Base-by-base conservation (phyloP, 805 yeast species). In the Suhomyces faveliae region DNA sequence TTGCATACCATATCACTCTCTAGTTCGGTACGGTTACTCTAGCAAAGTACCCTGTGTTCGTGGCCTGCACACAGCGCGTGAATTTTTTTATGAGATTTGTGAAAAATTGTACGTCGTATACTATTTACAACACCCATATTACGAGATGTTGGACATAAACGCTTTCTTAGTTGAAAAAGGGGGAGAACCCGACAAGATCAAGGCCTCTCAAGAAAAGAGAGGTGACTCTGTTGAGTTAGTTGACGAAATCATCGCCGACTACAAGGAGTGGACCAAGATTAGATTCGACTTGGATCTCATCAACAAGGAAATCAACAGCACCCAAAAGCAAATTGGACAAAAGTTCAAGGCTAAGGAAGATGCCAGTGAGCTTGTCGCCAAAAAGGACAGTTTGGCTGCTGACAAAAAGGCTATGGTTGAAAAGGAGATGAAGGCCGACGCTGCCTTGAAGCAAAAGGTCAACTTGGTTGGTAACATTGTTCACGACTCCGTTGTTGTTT, bases 131-230 rank as follows among this genome's bases (percentile, higher is more conserved):
- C 38, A 12, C 37, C 21, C 20, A 15, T 15, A 17, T 11, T n/a
- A 33, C 37, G 15, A 24, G 35, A 92, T 94, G 99, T 83, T 94
- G 72, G 99, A 94, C 70, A 89, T 94, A 57, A 77, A 85, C 56
- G 87, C 87, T 65, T 94, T 94, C 67, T 85, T 94, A 59, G 96
- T 84, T 59, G 99, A 94, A 66, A 92, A 90, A 73, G 99, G 99
- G 50, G 99, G 99, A 53, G 82, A 91, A 68, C 97, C 99, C 38
- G 92, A 91, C 58, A 76, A 76, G 46, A 89, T 94, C 66, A 86
- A 86, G 67, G 81, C 75, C 62, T 91, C 97, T 33, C 99, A 94
- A 71, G 83, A 75, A 68, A 96, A 95, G 53, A 89, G 99, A 77
- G 96, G 96, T 52, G 98, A 81, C 59, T 75, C 94, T 29, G 98